A percentile compares a stretch with the other conserved stretches of the same genome.
Conservation (phyloP, 768 basidiomycete genomes). For the Trametes cingulata region DNA sequence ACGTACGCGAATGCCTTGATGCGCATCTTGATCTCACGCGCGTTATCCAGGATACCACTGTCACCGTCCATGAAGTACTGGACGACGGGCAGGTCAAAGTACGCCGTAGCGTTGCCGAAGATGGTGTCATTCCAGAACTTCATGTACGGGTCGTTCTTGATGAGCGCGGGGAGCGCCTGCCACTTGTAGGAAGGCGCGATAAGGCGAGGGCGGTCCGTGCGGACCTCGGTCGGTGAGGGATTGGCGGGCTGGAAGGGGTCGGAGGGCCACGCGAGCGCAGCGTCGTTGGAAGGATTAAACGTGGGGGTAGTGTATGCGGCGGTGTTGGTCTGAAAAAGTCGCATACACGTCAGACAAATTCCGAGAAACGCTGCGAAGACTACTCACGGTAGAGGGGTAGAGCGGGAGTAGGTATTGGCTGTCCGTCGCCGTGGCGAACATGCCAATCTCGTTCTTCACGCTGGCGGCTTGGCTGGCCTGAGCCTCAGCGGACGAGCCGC, state of each 20-base stretch:
- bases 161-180: conserved; percentile 75
- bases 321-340: conserved; percentile 59
- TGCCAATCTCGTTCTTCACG: conserved; percentile 59
- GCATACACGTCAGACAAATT: neutral
- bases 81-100: conserved; percentile 62
- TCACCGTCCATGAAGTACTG: conserved; percentile 74
- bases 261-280: conserved; percentile 68
- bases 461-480: conserved; percentile 58
- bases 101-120: conserved; percentile 83
- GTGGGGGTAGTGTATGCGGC: conserved; percentile 73
- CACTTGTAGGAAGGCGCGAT: conserved; percentile 94
- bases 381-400: conserved; percentile 85
- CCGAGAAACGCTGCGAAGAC: neutral
- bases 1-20: conserved; percentile 93
- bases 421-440: conserved; percentile 79
- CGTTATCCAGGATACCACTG: conserved; percentile 90
- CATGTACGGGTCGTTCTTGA: conserved; percentile 83
- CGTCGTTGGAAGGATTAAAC: conserved; percentile 55
- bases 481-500: conserved; percentile 36
- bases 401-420: conserved; percentile 78
- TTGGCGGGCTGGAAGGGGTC: conserved; percentile 74
- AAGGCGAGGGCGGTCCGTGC: conserved; percentile 84
- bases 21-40: conserved; percentile 86
- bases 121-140: conserved; percentile 88
- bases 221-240: conserved; percentile 59